phyloP scores from a whole-genome alignment of 116 monocot species.

The Posidonia oceanica region DNA sequence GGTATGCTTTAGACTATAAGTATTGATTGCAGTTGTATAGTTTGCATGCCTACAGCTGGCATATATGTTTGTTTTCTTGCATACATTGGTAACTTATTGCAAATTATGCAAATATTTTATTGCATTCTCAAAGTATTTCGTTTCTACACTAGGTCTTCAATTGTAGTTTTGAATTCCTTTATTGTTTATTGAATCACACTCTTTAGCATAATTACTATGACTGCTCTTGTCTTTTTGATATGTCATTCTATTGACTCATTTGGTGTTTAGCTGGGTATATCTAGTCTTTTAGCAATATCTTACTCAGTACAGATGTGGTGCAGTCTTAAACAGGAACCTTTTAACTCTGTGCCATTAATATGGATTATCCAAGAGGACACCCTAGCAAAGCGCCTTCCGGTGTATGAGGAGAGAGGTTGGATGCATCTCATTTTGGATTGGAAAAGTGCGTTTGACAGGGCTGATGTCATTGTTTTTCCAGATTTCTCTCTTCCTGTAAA shows the following conservation, averaged over 20 bases:
- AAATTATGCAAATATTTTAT: not conserved
- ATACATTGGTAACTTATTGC: not conserved
- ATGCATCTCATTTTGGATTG: conserved; percentile 53
- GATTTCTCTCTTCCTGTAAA: conserved; percentile 84
- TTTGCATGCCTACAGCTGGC: not conserved
- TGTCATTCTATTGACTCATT: not conserved
- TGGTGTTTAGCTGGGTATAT: not conserved
- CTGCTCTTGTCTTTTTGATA: not conserved
- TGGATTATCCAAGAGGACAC: conserved; percentile 90
- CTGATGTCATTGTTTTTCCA: conserved; percentile 73
- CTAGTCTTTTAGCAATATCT: conserved; percentile 1
- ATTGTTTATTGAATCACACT: not conserved
- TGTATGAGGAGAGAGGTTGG: conserved; percentile 32
- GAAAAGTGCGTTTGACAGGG: conserved; percentile 67
- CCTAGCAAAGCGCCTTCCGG: conserved; percentile 57
- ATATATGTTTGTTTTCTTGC: not conserved
- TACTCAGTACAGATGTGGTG: conserved; percentile 13
- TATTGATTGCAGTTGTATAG: conserved; percentile 5
- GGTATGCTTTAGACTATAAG: conserved; percentile 21
- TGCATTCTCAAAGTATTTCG: not conserved
- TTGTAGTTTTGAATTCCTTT: not conserved
- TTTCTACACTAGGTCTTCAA: not conserved
- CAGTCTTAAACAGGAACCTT: conserved; percentile 86
- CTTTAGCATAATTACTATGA: too few relatives aligned
- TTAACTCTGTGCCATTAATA: conserved; percentile 59